phyloP scores from a whole-genome alignment of 2,329 filamentous ascomycete genomes.

The Fusarium camptoceras region DNA sequence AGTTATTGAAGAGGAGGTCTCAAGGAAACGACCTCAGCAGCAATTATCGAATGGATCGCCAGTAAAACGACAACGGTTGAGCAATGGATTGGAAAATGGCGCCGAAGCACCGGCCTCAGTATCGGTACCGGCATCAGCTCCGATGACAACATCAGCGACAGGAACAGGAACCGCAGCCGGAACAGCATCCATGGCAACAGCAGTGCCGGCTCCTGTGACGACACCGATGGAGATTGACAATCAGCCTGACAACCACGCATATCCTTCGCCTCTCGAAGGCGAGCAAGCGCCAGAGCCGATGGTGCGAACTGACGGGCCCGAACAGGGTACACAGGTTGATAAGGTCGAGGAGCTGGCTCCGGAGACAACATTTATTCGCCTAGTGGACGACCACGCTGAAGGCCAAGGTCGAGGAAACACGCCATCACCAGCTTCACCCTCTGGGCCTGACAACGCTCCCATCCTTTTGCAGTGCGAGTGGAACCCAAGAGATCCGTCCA shows the following conservation, averaged over 20 bases:
- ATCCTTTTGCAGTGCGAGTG: slow-evolving; percentile 76
- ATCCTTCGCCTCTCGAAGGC: slow-evolving; percentile 72
- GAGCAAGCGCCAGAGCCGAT: slow-evolving; percentile 65
- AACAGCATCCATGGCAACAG: slow-evolving; percentile 29
- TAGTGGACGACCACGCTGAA: slow-evolving; percentile 59
- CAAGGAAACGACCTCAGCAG: slow-evolving; percentile 65
- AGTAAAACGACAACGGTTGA: slow-evolving; percentile 69
- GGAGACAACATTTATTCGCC: slow-evolving; percentile 70
- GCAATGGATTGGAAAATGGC: slow-evolving; percentile 71
- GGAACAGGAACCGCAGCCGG: slow-evolving; percentile 24
- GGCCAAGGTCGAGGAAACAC: slow-evolving; percentile 49
- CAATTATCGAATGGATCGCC: slow-evolving; percentile 67
- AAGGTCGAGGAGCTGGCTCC: slow-evolving; percentile 71
- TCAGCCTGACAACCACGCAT: slow-evolving; percentile 68
- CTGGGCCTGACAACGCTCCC: slow-evolving; percentile 64
- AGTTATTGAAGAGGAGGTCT: slow-evolving; percentile 52
- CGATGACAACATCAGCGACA: slow-evolving; percentile 27
- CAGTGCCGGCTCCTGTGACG: slow-evolving; percentile 50
- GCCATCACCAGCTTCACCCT: slow-evolving; percentile 53
- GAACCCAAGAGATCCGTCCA: slow-evolving; percentile 72
- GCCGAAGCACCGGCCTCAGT: slow-evolving; percentile 54
- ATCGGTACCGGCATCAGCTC: slow-evolving; percentile 31
- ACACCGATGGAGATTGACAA: slow-evolving; percentile 72
- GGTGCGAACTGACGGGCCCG: slow-evolving; percentile 69
- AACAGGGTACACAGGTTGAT: slow-evolving; percentile 73